Conservation (phyloP, 257 asterid genomes). For the Anisodus acutangulus region DNA sequence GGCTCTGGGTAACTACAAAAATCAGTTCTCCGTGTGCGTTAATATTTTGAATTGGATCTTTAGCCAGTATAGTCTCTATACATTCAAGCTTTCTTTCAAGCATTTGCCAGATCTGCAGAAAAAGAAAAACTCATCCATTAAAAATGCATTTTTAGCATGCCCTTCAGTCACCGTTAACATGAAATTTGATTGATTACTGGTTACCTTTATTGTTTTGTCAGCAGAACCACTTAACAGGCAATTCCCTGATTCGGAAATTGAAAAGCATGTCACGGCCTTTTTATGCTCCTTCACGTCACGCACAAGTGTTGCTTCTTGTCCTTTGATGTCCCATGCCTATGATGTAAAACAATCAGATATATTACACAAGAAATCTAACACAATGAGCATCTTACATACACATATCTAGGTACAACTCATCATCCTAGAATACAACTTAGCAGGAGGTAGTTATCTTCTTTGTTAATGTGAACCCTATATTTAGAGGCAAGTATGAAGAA, state of each 20-base stretch:
- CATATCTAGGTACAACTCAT: background rate
- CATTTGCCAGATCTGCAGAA: conserved; percentile 76
- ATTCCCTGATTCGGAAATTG: conserved; percentile 73
- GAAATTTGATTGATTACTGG: conserved; percentile 1
- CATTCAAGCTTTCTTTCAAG: conserved; percentile 63
- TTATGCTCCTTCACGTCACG: conserved; percentile 62
- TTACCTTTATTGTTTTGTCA: conserved; percentile 85
- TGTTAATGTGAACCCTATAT: conserved; percentile 10
- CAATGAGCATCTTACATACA: background rate
- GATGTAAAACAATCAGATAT: conserved; percentile 28
- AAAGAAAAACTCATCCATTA: conserved; percentile 22
- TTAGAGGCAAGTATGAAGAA: conserved; percentile 28
- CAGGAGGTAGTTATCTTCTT: background rate
- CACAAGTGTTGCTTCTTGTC: conserved; percentile 69
- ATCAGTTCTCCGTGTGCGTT: conserved; percentile 67
- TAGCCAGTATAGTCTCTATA: conserved; percentile 66
- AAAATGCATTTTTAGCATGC: conserved; percentile 3
- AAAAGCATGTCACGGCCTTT: conserved; percentile 79
- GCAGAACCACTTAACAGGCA: conserved; percentile 81
- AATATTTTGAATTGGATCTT: conserved; percentile 66
- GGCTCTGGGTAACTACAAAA: conserved; percentile 63
- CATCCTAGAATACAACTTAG: background rate
- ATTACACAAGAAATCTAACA: background rate
- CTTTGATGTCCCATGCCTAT: conserved; percentile 87
- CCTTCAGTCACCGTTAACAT: conserved; percentile 7